Conservation (phyloP, 495 filamentous ascomycete species). For the Neurospora sp. region DNA sequence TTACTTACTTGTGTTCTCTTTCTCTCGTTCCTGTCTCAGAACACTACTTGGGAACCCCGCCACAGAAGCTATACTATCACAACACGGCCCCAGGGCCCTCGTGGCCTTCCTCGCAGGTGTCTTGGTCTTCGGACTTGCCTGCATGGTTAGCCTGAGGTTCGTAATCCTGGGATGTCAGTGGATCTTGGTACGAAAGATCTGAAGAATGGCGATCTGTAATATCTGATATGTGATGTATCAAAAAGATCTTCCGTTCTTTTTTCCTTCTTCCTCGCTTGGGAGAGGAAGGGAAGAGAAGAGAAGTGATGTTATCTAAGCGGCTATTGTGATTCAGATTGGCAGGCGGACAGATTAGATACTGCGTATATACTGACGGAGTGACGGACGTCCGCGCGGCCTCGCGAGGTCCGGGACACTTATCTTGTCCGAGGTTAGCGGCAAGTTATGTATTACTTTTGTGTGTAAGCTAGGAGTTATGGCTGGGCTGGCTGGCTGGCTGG, state of each 20-base stretch:
- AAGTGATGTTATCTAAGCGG: not conserved
- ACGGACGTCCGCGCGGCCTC: not conserved
- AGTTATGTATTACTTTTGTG: not conserved
- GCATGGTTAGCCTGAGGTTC: not conserved
- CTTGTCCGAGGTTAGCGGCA: not conserved
- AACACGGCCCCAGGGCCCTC: conserved; percentile 9
- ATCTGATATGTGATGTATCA: not conserved
- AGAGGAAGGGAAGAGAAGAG: not conserved
- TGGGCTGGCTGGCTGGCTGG: not conserved
- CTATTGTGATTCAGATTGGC: not conserved
- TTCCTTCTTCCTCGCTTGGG: not conserved
- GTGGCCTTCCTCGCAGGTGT: conserved; percentile 17
- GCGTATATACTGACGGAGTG: not conserved
- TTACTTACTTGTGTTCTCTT: too few species aligned
- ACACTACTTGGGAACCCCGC: conserved; percentile 17
- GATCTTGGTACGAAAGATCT: not conserved
- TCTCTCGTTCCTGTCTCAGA: too few species aligned
- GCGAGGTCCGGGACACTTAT: not conserved
- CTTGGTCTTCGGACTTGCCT: conserved; percentile 11
- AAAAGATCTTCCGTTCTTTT: not conserved
- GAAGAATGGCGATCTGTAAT: not conserved
- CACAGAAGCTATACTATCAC: conserved; percentile 12
- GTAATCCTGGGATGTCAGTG: not conserved
- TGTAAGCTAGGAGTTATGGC: not conserved
- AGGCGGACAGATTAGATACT: not conserved